Evolutionary conservation across 345 rosid genomes (phyloP).

Genomic region (Citrus trifoliata): DNA sequence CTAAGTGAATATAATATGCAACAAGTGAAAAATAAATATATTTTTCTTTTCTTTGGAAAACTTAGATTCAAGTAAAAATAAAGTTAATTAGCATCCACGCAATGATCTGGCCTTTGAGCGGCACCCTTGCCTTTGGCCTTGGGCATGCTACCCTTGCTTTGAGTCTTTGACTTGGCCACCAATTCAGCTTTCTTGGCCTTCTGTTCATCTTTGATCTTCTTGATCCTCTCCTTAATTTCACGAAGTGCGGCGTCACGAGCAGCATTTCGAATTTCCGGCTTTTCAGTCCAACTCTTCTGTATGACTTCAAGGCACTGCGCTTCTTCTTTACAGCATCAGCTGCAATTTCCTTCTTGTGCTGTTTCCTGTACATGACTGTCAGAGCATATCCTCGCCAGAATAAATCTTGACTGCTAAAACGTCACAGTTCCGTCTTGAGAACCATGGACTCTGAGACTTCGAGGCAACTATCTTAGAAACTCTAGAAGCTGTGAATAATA

Average conservation of each 20-base stretch:
- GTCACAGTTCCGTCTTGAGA: conserved; percentile 69
- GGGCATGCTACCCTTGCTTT: conserved; percentile 32
- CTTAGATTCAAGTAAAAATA: no score
- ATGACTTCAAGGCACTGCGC: conserved; percentile 55
- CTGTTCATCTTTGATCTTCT: conserved; percentile 78
- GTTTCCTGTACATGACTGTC: conserved; percentile 77
- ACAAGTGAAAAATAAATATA: no score
- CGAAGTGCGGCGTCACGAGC: conserved; percentile 58
- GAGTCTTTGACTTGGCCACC: conserved; percentile 49
- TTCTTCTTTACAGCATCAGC: conserved; percentile 58
- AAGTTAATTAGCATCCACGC: no score
- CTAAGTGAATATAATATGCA: no score
- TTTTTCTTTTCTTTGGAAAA: no score
- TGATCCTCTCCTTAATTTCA: conserved; percentile 77
- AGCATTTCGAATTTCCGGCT: conserved; percentile 68
- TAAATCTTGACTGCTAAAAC: conserved; percentile 71
- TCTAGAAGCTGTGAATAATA: neutral
- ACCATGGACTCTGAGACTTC: conserved; percentile 30
- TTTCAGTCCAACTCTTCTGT: conserved; percentile 57
- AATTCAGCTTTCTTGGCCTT: conserved; percentile 74
- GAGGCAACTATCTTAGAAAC: conserved; percentile 16
- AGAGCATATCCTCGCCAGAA: conserved; percentile 63
- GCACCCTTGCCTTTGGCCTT: conserved; percentile 40
- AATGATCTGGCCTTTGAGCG: conserved; percentile 33
- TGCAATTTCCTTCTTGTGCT: conserved; percentile 72